Conservation (phyloP, 345 rosid species). For the Aquilaria malaccensis region DNA sequence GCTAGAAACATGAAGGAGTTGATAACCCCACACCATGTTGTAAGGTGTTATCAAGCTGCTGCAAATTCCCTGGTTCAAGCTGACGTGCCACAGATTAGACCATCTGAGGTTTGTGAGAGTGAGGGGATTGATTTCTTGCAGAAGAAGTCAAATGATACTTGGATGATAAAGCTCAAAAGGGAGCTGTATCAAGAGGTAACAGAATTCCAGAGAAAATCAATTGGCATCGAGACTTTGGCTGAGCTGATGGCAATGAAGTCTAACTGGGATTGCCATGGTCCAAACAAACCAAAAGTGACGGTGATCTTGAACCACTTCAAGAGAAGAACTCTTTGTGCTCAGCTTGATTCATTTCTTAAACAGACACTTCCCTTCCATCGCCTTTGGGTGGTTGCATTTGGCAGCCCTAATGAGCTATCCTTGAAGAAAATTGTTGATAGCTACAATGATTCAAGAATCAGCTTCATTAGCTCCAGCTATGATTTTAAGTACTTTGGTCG, state of each 20-base stretch:
- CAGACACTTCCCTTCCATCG: conserved; percentile 95
- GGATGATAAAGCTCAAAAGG: conserved; percentile 73
- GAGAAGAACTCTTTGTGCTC: conserved; percentile 90
- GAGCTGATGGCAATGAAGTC: conserved; percentile 83
- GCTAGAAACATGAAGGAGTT: conserved; percentile 67
- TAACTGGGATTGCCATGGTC: conserved; percentile 63
- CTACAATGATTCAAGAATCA: conserved; percentile 85
- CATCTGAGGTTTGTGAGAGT: conserved; percentile 60
- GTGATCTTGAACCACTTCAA: conserved; percentile 94
- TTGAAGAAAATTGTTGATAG: conserved; percentile 65
- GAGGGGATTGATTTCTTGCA: conserved; percentile 88
- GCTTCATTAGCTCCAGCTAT: conserved; percentile 84
- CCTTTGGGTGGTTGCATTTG: conserved; percentile 91
- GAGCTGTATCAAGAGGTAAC: conserved; percentile 61
- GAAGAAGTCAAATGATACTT: conserved; percentile 71
- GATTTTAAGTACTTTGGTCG: conserved; percentile 98
- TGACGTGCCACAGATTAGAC: conserved; percentile 24
- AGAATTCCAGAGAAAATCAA: conserved; percentile 46
- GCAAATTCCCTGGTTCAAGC: conserved; percentile 22
- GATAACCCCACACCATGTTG: conserved; percentile 56
- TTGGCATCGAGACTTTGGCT: conserved; percentile 60
- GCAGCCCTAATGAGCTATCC: conserved; percentile 69
- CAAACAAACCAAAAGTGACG: conserved; percentile 61
- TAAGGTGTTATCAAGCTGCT: conserved; percentile 48
- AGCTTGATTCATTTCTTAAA: conserved; percentile 75